Base-by-base conservation (phyloP, 192 early-diverging fungal genomes). In the Gaertneriomyces sp. region DNA sequence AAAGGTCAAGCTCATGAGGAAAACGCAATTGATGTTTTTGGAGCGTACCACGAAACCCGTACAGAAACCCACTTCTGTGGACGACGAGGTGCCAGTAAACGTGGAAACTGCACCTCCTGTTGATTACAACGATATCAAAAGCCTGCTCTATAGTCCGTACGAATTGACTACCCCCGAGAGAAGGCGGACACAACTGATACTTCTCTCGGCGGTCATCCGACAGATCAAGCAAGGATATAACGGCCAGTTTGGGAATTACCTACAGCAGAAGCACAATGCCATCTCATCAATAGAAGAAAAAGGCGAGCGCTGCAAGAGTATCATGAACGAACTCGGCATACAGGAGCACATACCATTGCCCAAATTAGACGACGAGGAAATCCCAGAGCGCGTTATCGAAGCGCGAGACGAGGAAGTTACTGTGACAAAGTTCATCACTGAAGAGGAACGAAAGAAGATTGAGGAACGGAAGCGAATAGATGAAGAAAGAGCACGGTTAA, bases 281-380 rank as follows among this genome's bases (percentile, higher is more conserved):
- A 81, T 86, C 33, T 40, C 62, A 5, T 78, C 76, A 60, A 85
- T 86, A 60, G 84, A 86, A 39, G 84, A 86, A 25, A 86, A 81
- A 52, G 81, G 82, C 51, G 84, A 86, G 43, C 60, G 84, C 33
- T 79, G 82, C 11, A 19, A 49, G 6, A 61, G 74, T 4, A 86
- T 86, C 41, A 67, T 80, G 54, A 61, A 54, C 0, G 78, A 86
- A 64, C 58, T 85, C n/a, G 67, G 60, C 5, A 54, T 20, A 17
- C 49, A 25, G 12, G 66, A 60, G 57, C 75, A 73, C 39, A 74
- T 81, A 25, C 77, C 68, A 56, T 68, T 74, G 42, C 83, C 83
- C 7, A 53, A 41, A 8, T 62, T 86, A 39, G 81, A 85, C 58
- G 68, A 81, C 42, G 82, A 86, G 58, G 84, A 86, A 57, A 76